Conservation (phyloP, 441 rosid genomes). For the Dalechampia spathulata region DNA sequence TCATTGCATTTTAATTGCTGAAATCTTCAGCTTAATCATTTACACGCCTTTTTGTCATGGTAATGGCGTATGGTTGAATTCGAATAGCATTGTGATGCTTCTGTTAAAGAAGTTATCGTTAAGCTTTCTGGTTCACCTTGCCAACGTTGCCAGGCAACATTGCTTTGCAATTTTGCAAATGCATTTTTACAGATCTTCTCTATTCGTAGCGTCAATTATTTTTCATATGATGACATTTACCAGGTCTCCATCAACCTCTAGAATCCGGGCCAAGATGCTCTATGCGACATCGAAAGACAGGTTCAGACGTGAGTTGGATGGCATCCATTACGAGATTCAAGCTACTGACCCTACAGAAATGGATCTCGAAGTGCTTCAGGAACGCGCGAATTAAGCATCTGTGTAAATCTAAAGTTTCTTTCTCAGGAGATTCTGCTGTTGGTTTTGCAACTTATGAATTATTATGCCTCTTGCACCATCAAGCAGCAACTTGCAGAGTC, state of each 20-base stretch:
- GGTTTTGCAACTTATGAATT: slow-evolving; percentile 8
- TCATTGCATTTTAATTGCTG: background rate
- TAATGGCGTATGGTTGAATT: too few species aligned
- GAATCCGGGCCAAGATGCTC: slow-evolving; percentile 52
- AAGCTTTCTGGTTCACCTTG: too few species aligned
- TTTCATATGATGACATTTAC: slow-evolving; percentile 3
- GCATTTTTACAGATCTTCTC: background rate
- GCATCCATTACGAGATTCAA: slow-evolving; percentile 49
- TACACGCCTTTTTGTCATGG: too few species aligned
- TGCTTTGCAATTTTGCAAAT: too few species aligned
- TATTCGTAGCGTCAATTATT: too few species aligned
- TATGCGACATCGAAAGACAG: slow-evolving; percentile 55
- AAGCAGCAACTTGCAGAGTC: slow-evolving; percentile 12
- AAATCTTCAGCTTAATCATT: too few species aligned
- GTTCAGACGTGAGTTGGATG: slow-evolving; percentile 41
- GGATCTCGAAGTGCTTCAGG: slow-evolving; percentile 44
- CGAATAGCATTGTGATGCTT: too few species aligned
- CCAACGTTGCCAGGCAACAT: too few species aligned
- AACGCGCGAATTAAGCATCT: slow-evolving; percentile 34
- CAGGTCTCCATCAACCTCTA: slow-evolving; percentile 60
- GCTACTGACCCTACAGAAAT: slow-evolving; percentile 55
- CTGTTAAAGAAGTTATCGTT: too few species aligned
- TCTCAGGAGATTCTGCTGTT: background rate
- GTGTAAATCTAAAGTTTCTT: slow-evolving; percentile 2
- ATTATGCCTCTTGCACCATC: slow-evolving; percentile 13